These are phyloP conservation scores for Beauveria rudraprayagi DNA, from an alignment of 2,329 filamentous ascomycete genomes.

Conservation along the genomic window DNA sequence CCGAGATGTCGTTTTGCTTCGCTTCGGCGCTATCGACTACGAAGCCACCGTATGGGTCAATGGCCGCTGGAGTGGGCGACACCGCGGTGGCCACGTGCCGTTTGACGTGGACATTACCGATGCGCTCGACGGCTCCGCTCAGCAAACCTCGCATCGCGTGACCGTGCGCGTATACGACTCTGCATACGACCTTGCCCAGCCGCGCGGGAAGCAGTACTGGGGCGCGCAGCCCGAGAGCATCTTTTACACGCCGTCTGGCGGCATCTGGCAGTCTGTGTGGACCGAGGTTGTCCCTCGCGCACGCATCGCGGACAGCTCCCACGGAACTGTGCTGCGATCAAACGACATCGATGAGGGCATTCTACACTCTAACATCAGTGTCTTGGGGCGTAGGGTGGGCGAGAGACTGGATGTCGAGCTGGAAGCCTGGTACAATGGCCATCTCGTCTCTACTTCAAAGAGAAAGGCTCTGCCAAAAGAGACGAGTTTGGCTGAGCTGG, in stretches of 20 bases:
- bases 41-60: conserved; percentile 50
- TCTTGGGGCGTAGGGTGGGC: too few relatives aligned
- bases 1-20: too few relatives aligned
- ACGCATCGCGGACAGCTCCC: conserved; percentile 46
- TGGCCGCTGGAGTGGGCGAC: conserved; percentile 43
- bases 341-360: conserved; percentile 37
- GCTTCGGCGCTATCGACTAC: conserved; percentile 38
- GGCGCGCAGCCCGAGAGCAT: conserved; percentile 51
- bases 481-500: too few relatives aligned
- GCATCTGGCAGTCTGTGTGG: conserved; percentile 52
- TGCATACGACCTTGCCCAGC: conserved; percentile 55
- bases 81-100: conserved; percentile 52
- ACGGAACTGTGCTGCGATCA: conserved; percentile 49
- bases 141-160: conserved; percentile 23
- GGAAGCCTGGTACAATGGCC: too few relatives aligned
- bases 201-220: conserved; percentile 62
- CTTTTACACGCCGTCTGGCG: conserved; percentile 50
- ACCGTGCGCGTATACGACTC: conserved; percentile 56
- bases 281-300: conserved; percentile 45
- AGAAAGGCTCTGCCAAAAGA: too few relatives aligned
- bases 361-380: too few relatives aligned
- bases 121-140: conserved; percentile 23
- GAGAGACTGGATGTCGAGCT: too few relatives aligned
- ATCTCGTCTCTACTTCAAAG: too few relatives aligned
- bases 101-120: conserved; percentile 52